These are phyloP conservation scores for Xylaria grammica DNA, from an alignment of 495 filamentous ascomycete genomes.

Conservation along the genomic window DNA sequence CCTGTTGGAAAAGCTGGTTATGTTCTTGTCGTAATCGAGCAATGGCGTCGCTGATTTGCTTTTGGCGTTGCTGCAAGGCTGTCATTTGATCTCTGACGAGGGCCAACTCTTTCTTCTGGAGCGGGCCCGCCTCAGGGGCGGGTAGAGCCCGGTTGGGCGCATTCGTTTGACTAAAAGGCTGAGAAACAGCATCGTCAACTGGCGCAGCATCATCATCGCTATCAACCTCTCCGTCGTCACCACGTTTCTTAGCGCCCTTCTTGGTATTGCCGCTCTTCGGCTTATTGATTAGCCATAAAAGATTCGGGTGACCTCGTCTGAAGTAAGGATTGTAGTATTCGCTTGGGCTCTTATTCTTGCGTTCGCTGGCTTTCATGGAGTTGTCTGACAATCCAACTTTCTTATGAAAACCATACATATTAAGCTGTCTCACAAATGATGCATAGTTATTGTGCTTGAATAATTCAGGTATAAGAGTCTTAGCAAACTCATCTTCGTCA, in stretches of 20 bases:
- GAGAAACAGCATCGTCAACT: constrained; percentile 42
- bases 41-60: constrained; percentile 79
- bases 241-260: constrained; percentile 64
- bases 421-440: constrained; percentile 96
- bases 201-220: constrained; percentile 67
- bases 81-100: constrained; percentile 80
- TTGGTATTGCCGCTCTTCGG: constrained; percentile 71
- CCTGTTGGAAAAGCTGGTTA: constrained; percentile 86
- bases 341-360: constrained; percentile 95
- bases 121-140: constrained; percentile 48
- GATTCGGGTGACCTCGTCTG: constrained; percentile 86
- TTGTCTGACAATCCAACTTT: constrained; percentile 96
- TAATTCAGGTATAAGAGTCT: constrained; percentile 90
- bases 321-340: constrained; percentile 98
- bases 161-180: constrained; percentile 24
- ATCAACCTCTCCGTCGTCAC: constrained; percentile 72
- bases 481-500: constrained; percentile 99
- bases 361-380: constrained; percentile 95
- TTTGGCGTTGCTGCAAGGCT: constrained; percentile 81
- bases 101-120: constrained; percentile 80
- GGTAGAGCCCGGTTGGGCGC: constrained; percentile 32
- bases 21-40: constrained; percentile 80
- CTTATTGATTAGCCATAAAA: constrained; percentile 98
- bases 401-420: constrained; percentile 99
- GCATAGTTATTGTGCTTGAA: constrained; percentile 99